Base-by-base conservation (phyloP, 768 basidiomycete genomes). In the Amylocystis lapponica region DNA sequence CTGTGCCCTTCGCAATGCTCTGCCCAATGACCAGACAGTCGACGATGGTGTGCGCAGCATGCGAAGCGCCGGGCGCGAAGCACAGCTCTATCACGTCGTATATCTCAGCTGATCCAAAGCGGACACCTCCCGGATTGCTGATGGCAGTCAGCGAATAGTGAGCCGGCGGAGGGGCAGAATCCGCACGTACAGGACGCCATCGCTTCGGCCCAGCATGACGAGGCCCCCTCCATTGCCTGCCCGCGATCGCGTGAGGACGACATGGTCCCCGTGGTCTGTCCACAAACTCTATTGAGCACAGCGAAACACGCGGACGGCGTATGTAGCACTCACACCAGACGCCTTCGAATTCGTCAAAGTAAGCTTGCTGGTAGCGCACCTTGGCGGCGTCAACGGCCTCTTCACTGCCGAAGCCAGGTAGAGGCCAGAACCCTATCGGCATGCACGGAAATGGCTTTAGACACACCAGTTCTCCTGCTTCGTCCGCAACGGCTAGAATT, bases 361-460 rank as follows among this genome's bases (percentile, higher is more conserved):
- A 89, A 6, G 81, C 75, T 56, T 82, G 73, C 47, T 71, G 66
- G 57, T 82, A 88, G 50, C 85, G 65, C 45, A 59, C 60, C 47
- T 66, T 59, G 12, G 84, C 86, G 21, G 67, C 67, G 14, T 68
- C 60, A 8, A 84, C 81, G 33, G 70, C 74, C 27, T 67, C 69
- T 14, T 71, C 67, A 31, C 66, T 60, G 2, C 81, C 84, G 58
- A 71, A 83, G 8, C 83, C 83, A 14, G 74, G 64, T 42, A 90
- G 65, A 3, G 86, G 86, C 87, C 87, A 91, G 59, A 89, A 88
- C 3, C 84, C 86, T 19, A 81, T 65, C 2, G 87, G 87, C 74
- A 83, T 81, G 55, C 83, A 86, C 42, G 86, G 86, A 69, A 89
- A 91, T 2, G 86, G 78, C 51, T 70, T 68, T 3, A 71, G 56